Percentiles rank a stretch among this genome's conserved stretches.
phyloP scores from a whole-genome alignment of 1,284 basidiomycete genomes.

The Pascua sp. region DNA sequence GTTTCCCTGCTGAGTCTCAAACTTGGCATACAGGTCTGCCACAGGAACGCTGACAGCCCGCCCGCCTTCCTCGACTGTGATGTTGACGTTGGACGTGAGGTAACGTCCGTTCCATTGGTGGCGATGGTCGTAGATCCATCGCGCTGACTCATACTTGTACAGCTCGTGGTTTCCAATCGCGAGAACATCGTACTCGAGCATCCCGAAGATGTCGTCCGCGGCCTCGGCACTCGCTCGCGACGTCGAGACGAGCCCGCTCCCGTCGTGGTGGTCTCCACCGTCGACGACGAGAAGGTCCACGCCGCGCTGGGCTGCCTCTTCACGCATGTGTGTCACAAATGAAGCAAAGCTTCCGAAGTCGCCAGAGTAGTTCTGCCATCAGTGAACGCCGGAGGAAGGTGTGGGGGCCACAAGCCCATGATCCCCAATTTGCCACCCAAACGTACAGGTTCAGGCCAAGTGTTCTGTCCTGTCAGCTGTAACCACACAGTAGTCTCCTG shows the following conservation, averaged over 20 bases:
- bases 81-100: slow-evolving; percentile 78
- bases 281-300: slow-evolving; percentile 47
- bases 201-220: slow-evolving; percentile 70
- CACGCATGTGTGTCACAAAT: slow-evolving; percentile 76
- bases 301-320: slow-evolving; percentile 54
- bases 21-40: slow-evolving; percentile 66
- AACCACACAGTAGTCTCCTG: background rate
- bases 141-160: slow-evolving; percentile 70
- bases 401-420: too few species aligned
- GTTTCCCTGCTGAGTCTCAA: slow-evolving; percentile 69
- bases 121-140: slow-evolving; percentile 76
- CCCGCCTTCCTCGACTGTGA: slow-evolving; percentile 62
- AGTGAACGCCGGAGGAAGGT: background rate
- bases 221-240: slow-evolving; percentile 59
- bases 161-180: slow-evolving; percentile 87
- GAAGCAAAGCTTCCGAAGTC: slow-evolving; percentile 76
- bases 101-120: slow-evolving; percentile 61
- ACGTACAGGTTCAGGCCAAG: slow-evolving; percentile 50
- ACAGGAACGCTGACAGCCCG: slow-evolving; percentile 42
- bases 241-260: slow-evolving; percentile 47
- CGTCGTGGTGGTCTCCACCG: slow-evolving; percentile 67
- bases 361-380: slow-evolving; percentile 53
- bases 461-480: slow-evolving; percentile 32
- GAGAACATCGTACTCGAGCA: slow-evolving; percentile 76
- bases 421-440: background rate